Evolutionary conservation across 2,329 filamentous ascomycete genomes (phyloP).

Genomic region (Helotiales sp.): DNA sequence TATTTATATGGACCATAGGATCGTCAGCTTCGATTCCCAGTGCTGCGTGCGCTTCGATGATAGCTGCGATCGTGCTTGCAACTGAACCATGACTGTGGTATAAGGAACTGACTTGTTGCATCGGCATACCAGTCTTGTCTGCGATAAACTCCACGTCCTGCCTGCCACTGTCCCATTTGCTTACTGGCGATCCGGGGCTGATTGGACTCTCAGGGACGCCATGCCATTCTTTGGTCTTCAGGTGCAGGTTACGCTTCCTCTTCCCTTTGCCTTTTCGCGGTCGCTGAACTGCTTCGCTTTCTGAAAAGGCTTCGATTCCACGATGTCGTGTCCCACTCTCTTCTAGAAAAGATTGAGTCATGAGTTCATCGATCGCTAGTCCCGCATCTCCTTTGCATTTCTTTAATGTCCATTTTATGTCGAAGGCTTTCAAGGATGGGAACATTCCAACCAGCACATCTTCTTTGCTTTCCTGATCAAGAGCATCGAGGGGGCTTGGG

Average conservation of each 20-base stretch:
- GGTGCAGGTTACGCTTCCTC: constrained; percentile 30
- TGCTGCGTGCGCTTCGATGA: constrained; percentile 38
- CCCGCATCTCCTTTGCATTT: constrained; percentile 68
- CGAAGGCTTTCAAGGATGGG: constrained; percentile 62
- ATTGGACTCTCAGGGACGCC: constrained; percentile 2
- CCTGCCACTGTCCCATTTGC: constrained; percentile 58
- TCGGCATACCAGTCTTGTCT: constrained; percentile 46
- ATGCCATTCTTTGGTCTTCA: constrained; percentile 30
- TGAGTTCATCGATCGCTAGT: constrained; percentile 73
- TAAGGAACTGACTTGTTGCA: constrained; percentile 56
- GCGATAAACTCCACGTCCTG: constrained; percentile 62
- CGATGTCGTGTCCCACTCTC: constrained; percentile 63
- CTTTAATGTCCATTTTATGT: constrained; percentile 65
- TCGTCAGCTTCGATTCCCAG: constrained; percentile 42
- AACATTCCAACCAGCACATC: constrained; percentile 69
- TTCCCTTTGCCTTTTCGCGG: constrained; percentile 42
- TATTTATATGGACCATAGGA: constrained; percentile 46
- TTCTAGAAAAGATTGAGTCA: constrained; percentile 77
- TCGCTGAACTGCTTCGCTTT: constrained; percentile 43
- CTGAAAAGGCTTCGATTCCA: constrained; percentile 80
- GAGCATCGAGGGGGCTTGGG: constrained; percentile 35
- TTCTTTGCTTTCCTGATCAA: constrained; percentile 63
- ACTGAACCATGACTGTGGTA: constrained; percentile 59
- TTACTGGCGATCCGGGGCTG: constrained; percentile 32
- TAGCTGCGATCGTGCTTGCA: constrained; percentile 51